These are phyloP conservation scores for Trichomonascaceae sp. DNA, from an alignment of 1,139 yeast species.

Conservation along the genomic window DNA sequence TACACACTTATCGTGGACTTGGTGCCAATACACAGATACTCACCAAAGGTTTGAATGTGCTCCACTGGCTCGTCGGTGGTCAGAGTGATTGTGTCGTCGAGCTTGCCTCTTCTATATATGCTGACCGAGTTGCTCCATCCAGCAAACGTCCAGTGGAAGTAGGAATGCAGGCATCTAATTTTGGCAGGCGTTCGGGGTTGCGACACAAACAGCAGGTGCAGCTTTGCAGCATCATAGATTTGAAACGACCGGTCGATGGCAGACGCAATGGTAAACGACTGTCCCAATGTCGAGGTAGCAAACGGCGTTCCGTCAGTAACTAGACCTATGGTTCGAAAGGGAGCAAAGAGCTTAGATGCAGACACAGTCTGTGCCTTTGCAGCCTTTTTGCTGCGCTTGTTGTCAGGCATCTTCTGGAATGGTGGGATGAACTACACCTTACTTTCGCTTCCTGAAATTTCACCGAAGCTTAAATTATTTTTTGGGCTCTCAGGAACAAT, in stretches of 20 bases:
- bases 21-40: slow-evolving; percentile 52
- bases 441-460: neutral
- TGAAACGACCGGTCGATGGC: slow-evolving; percentile 86
- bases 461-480: neutral
- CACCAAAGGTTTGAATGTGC: slow-evolving; percentile 61
- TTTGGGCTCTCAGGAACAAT: too few relatives aligned
- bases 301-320: slow-evolving; percentile 62
- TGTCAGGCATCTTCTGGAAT: too few relatives aligned
- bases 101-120: slow-evolving; percentile 68
- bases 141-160: slow-evolving; percentile 74
- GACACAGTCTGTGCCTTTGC: slow-evolving; percentile 2
- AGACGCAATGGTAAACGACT: slow-evolving; percentile 77
- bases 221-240: slow-evolving; percentile 81
- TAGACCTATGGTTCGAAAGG: slow-evolving; percentile 37
- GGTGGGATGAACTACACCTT: too few relatives aligned
- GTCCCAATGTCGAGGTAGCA: slow-evolving; percentile 80
- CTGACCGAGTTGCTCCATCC: slow-evolving; percentile 63
- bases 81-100: slow-evolving; percentile 41
- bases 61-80: slow-evolving; percentile 15
- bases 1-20: slow-evolving; percentile 47
- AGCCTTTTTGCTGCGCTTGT: neutral
- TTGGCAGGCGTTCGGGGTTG: slow-evolving; percentile 58
- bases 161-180: slow-evolving; percentile 65
- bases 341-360: slow-evolving; percentile 26
- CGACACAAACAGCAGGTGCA: slow-evolving; percentile 79